Percentiles rank a stretch among this genome's conserved stretches.
Conservation (phyloP, 169 alveolate species). For the Theileria parva region DNA sequence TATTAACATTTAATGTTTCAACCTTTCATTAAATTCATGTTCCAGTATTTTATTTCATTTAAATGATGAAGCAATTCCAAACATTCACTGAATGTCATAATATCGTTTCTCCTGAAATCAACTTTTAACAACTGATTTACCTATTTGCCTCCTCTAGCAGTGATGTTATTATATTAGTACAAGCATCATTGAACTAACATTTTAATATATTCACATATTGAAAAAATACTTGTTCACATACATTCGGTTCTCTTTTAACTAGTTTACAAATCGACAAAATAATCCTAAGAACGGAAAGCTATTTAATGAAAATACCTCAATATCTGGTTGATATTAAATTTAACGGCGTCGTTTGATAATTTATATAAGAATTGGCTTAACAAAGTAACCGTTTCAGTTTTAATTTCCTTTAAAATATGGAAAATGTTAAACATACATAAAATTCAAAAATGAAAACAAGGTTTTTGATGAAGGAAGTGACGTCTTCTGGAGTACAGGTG, state of each 20-base stretch:
- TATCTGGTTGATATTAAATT: constrained; percentile 34
- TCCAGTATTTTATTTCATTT: constrained; percentile 26
- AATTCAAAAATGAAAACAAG: constrained; percentile 9
- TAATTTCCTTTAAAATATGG: background rate
- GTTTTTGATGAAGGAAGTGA: constrained; percentile 27
- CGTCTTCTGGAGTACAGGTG: constrained; percentile 41
- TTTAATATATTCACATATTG: background rate
- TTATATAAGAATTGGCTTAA: background rate
- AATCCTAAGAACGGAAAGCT: background rate
- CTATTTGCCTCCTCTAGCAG: constrained; percentile 10
- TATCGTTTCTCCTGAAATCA: constrained; percentile 15
- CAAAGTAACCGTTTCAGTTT: background rate
- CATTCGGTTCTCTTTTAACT: background rate
- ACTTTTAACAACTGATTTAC: background rate
- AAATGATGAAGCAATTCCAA: background rate
- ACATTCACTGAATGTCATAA: constrained; percentile 8
- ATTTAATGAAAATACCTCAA: constrained; percentile 17
- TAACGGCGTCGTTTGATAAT: constrained; percentile 30
- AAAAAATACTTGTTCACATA: background rate
- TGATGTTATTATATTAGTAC: background rate
- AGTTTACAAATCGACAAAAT: constrained; percentile 26
- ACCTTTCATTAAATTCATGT: constrained; percentile 14
- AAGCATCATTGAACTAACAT: background rate
- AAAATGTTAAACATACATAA: constrained; percentile 19
- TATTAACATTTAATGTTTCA: background rate